Evolutionary conservation across 2,329 filamentous ascomycete genomes (phyloP).

Genomic region (Ilyonectria sp.): DNA sequence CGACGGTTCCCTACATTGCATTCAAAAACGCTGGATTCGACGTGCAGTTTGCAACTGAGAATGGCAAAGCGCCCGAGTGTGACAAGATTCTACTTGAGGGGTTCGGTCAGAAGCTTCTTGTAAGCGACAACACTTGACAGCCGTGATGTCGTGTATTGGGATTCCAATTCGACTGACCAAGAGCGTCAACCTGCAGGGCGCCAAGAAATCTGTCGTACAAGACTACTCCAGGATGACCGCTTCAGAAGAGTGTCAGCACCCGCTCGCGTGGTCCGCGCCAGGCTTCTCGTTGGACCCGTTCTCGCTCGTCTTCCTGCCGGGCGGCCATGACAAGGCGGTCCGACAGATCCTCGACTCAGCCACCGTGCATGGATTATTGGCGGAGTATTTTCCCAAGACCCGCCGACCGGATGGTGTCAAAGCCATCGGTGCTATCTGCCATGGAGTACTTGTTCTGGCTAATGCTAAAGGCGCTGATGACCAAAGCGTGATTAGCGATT

Average conservation of each 20-base stretch:
- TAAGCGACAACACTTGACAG: slow-evolving; percentile 44
- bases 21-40: slow-evolving; percentile 65
- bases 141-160: background rate
- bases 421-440: slow-evolving; percentile 65
- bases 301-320: slow-evolving; percentile 25
- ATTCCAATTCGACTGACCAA: background rate
- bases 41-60: slow-evolving; percentile 66
- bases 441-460: slow-evolving; percentile 67
- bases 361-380: slow-evolving; percentile 60
- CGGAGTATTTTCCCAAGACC: slow-evolving; percentile 64
- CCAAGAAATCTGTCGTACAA: slow-evolving; percentile 56
- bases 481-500: slow-evolving; percentile 63
- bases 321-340: slow-evolving; percentile 67
- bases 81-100: slow-evolving; percentile 66
- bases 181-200: slow-evolving; percentile 55
- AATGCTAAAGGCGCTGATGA: slow-evolving; percentile 58
- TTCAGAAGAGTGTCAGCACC: slow-evolving; percentile 59
- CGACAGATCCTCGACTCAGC: slow-evolving; percentile 66
- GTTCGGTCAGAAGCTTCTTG: slow-evolving; percentile 64
- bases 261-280: slow-evolving; percentile 61
- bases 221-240: slow-evolving; percentile 61
- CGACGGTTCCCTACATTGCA: slow-evolving; percentile 62
- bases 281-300: slow-evolving; percentile 58
- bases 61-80: slow-evolving; percentile 62
- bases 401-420: slow-evolving; percentile 59